Conservation (phyloP, 2,329 filamentous ascomycete species). For the Knoxdaviesia proteae region DNA sequence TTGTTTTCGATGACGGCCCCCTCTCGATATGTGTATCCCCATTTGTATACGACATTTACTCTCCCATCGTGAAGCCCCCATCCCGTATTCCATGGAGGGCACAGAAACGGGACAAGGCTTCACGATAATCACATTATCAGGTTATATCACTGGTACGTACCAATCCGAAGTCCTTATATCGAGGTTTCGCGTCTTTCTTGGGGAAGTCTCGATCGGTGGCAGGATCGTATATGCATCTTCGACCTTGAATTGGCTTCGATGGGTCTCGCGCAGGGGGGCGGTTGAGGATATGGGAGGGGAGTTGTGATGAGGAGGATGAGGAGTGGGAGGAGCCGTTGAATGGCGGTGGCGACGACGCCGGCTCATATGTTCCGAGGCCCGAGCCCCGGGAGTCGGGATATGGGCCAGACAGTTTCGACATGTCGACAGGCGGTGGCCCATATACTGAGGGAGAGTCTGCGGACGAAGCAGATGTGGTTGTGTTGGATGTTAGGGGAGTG, state of each 20-base stretch:
- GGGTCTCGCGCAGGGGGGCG: slow-evolving; percentile 37
- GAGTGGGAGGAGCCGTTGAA: background rate
- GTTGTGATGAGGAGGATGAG: background rate
- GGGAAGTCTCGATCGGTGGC: slow-evolving; percentile 29
- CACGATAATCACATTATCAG: slow-evolving; percentile 3
- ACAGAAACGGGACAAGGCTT: background rate
- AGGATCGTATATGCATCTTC: slow-evolving; percentile 41
- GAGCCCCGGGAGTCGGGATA: no score
- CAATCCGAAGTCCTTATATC: slow-evolving; percentile 42
- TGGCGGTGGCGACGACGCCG: background rate
- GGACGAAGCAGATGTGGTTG: no score
- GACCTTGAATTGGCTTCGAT: slow-evolving; percentile 28
- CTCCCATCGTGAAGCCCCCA: no score
- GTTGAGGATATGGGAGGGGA: background rate
- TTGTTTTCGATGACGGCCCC: slow-evolving; percentile 37
- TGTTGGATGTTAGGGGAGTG: slow-evolving; percentile 24
- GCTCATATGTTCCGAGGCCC: background rate
- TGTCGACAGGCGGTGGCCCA: no score
- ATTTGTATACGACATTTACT: no score
- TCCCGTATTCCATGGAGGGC: background rate
- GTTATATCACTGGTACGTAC: slow-evolving; percentile 31
- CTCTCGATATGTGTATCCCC: slow-evolving; percentile 11
- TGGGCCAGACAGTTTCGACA: no score
- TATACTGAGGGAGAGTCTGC: no score
- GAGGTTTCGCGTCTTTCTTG: slow-evolving; percentile 36